Evolutionary conservation across 192 early-diverging fungal genomes (phyloP), one percentile per base, ranked within the genome.

Genomic region (Coemansia sp.): DNA sequence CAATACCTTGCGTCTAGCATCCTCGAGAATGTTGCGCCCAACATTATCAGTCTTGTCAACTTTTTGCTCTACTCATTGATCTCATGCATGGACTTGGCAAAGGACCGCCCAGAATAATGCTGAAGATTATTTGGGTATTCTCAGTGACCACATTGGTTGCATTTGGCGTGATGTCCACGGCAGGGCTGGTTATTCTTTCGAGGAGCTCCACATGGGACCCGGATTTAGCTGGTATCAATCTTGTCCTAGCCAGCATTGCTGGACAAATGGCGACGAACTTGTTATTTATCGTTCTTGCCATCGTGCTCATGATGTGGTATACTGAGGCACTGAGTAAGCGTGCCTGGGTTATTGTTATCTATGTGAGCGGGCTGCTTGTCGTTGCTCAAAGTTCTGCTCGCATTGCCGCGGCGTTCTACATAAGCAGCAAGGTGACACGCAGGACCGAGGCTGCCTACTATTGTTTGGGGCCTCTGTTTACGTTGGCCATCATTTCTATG

Each of bases 31-130:
- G 34, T 66, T n/a, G 65, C 65, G 14, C 65, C 65, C 4, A 59
- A 47, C 39, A 50, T 66, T 37, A 26, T 66, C 21, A 66, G 58
- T 36, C 65, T 66, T 3, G 65, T 66, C 14, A 50, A 66, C 65
- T 66, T 14, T 33, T 18, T 66, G 57, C 57, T 66, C n/a, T n/a
- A 6, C 41, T 66, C 42, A 48, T 36, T 9, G 21, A 59, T 20
- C 65, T 66, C 23, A 66, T 23, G 34, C 16, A 42, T 3, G 18
- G 42, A 6, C 12, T 34, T 5, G 3, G 35, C 33, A 28, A 26
- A 12, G 47, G 47, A 18, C 65, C 65, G 31, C 31, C 65, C 21
- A 45, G n/a, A 18, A n/a, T n/a, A 5, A 2, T 47, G 18, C 13
- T 66, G 18, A 35, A 23, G 55, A 18, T 26, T 3, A 5, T 66